Conservation (phyloP, 257 asterid genomes). For the Coffea canephora region DNA sequence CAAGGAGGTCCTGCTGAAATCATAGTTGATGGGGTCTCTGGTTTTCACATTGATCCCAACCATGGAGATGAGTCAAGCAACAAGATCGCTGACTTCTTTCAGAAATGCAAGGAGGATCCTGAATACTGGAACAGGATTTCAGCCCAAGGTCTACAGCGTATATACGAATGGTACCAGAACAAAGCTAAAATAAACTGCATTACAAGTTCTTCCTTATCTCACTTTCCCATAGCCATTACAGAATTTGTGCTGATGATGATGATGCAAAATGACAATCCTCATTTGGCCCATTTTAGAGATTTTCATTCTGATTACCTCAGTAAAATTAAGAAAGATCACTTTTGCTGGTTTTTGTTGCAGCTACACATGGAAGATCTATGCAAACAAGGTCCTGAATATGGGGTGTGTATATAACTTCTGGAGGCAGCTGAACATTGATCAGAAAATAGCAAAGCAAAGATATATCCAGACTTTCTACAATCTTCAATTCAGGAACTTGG, state of each 20-base stretch:
- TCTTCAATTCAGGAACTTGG: conserved; percentile 73
- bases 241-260: background rate
- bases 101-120: conserved; percentile 62
- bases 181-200: background rate
- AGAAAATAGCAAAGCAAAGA: conserved; percentile 72
- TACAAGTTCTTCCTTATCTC: background rate
- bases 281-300: too few relatives aligned
- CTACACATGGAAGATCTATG: conserved; percentile 93
- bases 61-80: conserved; percentile 79
- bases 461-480: conserved; percentile 73
- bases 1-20: conserved; percentile 99
- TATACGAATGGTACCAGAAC: conserved; percentile 60
- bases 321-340: background rate
- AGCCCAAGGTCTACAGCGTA: conserved; percentile 66
- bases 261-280: background rate
- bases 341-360: conserved; percentile 35
- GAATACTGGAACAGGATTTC: conserved; percentile 68
- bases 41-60: conserved; percentile 74
- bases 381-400: conserved; percentile 80
- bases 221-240: background rate
- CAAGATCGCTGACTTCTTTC: conserved; percentile 81
- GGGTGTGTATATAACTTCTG: conserved; percentile 77
- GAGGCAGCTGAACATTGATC: conserved; percentile 53
- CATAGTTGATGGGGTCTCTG: conserved; percentile 73
- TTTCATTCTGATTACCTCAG: background rate